Conservation (phyloP, 2,329 filamentous ascomycete species). For the Cercospora nicotianae region DNA sequence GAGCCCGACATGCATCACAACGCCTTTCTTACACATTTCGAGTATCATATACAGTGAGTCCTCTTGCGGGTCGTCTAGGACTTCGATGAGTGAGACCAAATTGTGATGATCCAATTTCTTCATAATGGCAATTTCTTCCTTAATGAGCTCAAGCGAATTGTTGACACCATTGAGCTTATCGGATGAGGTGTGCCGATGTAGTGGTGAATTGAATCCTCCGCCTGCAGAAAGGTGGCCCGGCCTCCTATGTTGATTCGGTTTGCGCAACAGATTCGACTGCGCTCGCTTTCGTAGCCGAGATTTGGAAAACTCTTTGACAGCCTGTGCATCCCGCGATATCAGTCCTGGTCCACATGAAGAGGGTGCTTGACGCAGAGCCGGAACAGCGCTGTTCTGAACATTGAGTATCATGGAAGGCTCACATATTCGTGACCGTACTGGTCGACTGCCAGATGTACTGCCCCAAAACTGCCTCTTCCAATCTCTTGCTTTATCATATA, state of each 20-base stretch:
- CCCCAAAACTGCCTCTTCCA: slow-evolving; percentile 91
- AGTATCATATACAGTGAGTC: slow-evolving; percentile 98
- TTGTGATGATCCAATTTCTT: slow-evolving; percentile 96
- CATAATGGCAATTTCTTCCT: slow-evolving; percentile 97
- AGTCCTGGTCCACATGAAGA: slow-evolving; percentile 15
- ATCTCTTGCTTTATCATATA: slow-evolving; percentile 94
- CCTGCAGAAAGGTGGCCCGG: slow-evolving; percentile 54
- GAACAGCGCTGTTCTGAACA: slow-evolving; percentile 3
- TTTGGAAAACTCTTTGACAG: slow-evolving; percentile 97
- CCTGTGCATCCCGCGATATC: slow-evolving; percentile 53
- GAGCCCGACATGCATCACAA: slow-evolving; percentile 94
- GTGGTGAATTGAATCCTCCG: slow-evolving; percentile 61
- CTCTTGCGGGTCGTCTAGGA: slow-evolving; percentile 90
- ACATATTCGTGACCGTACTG: slow-evolving; percentile 93
- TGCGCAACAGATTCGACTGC: slow-evolving; percentile 81
- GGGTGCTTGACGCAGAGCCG: slow-evolving; percentile 5
- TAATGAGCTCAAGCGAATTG: slow-evolving; percentile 80
- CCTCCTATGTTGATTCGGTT: slow-evolving; percentile 56
- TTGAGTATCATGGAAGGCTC: slow-evolving; percentile 43
- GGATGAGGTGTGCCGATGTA: slow-evolving; percentile 60
- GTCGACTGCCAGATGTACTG: slow-evolving; percentile 86
- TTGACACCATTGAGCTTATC: slow-evolving; percentile 56
- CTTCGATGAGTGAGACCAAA: slow-evolving; percentile 88
- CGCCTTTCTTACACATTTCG: slow-evolving; percentile 98
- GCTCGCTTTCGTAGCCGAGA: slow-evolving; percentile 82